Percentiles rank a stretch among this genome's conserved stretches.
phyloP scores from a whole-genome alignment of 495 filamentous ascomycete species.

The Evansstolkia leycettana region DNA sequence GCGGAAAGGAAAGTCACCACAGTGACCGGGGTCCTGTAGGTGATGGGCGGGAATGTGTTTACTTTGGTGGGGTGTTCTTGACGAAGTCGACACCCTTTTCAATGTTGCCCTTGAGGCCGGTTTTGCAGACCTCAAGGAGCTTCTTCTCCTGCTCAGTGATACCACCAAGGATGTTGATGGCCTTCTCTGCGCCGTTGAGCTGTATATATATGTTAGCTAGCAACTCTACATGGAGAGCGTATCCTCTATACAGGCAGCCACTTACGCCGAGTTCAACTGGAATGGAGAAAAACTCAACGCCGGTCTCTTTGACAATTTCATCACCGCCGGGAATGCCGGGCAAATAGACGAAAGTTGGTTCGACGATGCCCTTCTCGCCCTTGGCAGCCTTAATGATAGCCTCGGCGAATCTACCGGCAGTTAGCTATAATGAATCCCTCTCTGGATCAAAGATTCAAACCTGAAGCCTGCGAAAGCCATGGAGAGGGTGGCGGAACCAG shows the following conservation, averaged over 20 bases:
- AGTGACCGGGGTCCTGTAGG: slow-evolving; percentile 5
- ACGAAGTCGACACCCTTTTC: slow-evolving; percentile 83
- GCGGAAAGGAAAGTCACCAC: slow-evolving; percentile 8
- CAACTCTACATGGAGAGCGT: not conserved
- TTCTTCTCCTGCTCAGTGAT: slow-evolving; percentile 75
- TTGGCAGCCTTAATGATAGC: slow-evolving; percentile 76
- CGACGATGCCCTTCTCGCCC: slow-evolving; percentile 83
- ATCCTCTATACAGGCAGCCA: slow-evolving; percentile 4
- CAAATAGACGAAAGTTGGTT: slow-evolving; percentile 91
- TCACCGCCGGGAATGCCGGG: slow-evolving; percentile 81
- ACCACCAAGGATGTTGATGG: slow-evolving; percentile 58
- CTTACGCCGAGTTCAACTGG: slow-evolving; percentile 89
- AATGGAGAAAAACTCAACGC: slow-evolving; percentile 90
- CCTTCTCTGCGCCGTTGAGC: slow-evolving; percentile 74
- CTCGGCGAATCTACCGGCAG: slow-evolving; percentile 66
- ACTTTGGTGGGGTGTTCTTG: slow-evolving; percentile 71
- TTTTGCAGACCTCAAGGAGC: slow-evolving; percentile 61
- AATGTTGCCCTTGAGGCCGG: slow-evolving; percentile 82
- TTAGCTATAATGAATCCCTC: slow-evolving; percentile 11
- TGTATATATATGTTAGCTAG: slow-evolving; percentile 22
- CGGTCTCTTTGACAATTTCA: slow-evolving; percentile 66
- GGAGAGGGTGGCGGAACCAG: slow-evolving; percentile 88
- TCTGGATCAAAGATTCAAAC: slow-evolving; percentile 29
- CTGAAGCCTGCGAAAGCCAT: slow-evolving; percentile 97
- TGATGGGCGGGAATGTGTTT: slow-evolving; percentile 25